Evolutionary conservation across 257 asterid species (phyloP), one percentile per base, ranked within the genome.

Genomic region (Nicotiana sylvestris): DNA sequence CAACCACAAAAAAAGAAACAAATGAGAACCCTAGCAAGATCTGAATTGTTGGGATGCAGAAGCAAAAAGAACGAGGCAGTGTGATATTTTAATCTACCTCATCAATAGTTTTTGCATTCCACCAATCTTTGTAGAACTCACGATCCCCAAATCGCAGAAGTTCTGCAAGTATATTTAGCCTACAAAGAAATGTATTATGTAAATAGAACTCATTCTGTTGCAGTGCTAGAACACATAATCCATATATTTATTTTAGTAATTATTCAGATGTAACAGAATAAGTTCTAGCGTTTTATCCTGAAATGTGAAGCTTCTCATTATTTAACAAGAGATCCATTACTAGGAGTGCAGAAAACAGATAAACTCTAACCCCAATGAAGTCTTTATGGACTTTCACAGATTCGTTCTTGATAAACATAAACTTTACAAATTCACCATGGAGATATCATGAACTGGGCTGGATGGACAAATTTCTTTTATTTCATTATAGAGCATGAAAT

Each of bases 91-190:
- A 67, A 11, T 72, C 21, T 89, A 93, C 99, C 98, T 96, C 99
- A 84, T 94, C 99, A 72, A 96, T 91, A 27, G 99, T 94, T 88
- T 88, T 93, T 82, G 98, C 99, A 85, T 96, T 96, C 99, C 99
- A 96, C 99, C 99, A 96, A 87, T 94, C 99, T 89, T 94, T 96
- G 88, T 96, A 96, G 87, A 96, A 96, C 88, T 96, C 99, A 82
- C 98, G 98, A 83, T 96, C 99, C 66, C 99, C 99, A 87, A 96
- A 96, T 61, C 95, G 43, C 82, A 94, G 91, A 85, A 96, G 89
- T 85, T 96, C 99, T 6, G 98, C 99, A 78, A 96, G 97, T 86
- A 96, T 96, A 88, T 96, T 96, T 89, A 96, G 88, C 99, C 99
- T 96, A 87, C 66, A 92, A 82, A 86, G 88, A 85, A 84, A 56